Conservation (phyloP, 805 yeast species). For the Kuraishia ogatae region DNA sequence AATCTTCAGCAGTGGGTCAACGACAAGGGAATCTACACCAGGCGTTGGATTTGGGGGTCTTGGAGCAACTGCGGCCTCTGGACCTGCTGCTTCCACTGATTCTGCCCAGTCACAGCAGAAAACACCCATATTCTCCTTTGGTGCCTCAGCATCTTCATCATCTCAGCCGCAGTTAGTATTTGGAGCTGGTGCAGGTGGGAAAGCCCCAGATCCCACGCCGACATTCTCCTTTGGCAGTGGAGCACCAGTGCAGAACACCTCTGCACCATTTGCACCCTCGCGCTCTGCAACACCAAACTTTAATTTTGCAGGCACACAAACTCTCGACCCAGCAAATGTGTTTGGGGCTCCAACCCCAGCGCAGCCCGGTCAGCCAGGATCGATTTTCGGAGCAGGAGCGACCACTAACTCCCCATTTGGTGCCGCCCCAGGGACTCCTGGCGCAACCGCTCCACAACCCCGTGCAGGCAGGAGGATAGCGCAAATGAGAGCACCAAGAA, state of each 20-base stretch:
- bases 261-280: conserved; percentile 13
- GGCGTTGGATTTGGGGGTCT: background rate
- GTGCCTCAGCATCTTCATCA: background rate
- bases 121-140: background rate
- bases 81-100: too few relatives aligned
- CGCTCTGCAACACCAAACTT: conserved; percentile 22
- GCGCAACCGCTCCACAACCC: background rate
- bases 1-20: background rate
- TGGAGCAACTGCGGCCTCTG: too few relatives aligned
- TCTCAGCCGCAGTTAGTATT: background rate
- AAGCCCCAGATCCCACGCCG: background rate
- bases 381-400: background rate
- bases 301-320: conserved; percentile 20
- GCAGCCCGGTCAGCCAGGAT: background rate
- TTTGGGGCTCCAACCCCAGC: conserved; percentile 10
- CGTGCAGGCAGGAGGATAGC: conserved; percentile 3
- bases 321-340: conserved; percentile 21
- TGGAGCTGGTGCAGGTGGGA: too few relatives aligned
- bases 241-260: background rate
- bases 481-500: conserved; percentile 10
- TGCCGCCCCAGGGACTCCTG: too few relatives aligned
- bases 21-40: background rate
- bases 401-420: too few relatives aligned
- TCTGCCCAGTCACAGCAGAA: background rate
- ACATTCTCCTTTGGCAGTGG: conserved; percentile 1